Conservation (phyloP, 2,329 filamentous ascomycete genomes). For the Parafenestella ontariensis region DNA sequence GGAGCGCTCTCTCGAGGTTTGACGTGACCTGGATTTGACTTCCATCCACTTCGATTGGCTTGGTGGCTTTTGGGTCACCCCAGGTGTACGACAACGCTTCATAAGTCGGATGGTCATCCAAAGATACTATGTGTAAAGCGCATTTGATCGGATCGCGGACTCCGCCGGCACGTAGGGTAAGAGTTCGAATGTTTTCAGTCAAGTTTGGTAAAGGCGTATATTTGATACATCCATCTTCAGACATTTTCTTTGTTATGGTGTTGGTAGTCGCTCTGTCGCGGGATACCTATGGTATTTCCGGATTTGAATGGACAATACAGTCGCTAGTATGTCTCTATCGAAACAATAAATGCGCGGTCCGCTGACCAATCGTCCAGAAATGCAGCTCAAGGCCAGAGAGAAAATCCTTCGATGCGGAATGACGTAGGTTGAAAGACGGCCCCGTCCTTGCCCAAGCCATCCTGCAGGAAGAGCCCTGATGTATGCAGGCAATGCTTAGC, state of each 20-base stretch:
- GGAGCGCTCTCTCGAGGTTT: not conserved
- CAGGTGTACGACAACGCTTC: constrained; percentile 7
- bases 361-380: too few relatives aligned
- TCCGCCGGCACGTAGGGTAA: not conserved
- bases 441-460: too few relatives aligned
- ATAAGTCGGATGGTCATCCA: not conserved
- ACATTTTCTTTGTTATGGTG: not conserved
- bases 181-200: not conserved
- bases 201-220: not conserved
- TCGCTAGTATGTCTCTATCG: too few relatives aligned
- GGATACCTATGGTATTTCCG: too few relatives aligned
- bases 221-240: not conserved
- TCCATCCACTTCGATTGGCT: constrained; percentile 1
- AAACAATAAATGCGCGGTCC: too few relatives aligned
- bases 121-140: not conserved
- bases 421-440: too few relatives aligned
- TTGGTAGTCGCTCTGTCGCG: too few relatives aligned
- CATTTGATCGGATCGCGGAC: not conserved
- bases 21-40: not conserved
- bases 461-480: too few relatives aligned
- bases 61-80: not conserved
- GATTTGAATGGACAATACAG: too few relatives aligned
- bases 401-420: too few relatives aligned
- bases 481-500: too few relatives aligned
- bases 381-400: too few relatives aligned